Evolutionary conservation across 306 rosid species (phyloP).

Genomic region (Gastrolobium villosum): DNA sequence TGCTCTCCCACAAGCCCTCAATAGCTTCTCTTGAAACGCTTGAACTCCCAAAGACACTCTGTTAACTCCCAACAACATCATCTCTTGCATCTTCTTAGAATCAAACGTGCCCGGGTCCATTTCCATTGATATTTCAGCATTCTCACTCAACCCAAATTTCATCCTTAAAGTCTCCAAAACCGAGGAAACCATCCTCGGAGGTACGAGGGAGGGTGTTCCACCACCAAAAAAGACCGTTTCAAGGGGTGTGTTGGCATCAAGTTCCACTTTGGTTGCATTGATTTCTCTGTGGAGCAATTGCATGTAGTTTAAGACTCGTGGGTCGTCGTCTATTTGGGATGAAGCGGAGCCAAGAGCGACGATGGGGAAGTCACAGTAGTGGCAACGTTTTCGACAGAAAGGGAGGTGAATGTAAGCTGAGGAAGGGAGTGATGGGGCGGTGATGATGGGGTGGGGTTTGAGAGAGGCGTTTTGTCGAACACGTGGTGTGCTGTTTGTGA

Average conservation of each 20-base stretch:
- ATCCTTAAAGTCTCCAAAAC: conserved; percentile 64
- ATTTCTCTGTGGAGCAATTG: conserved; percentile 83
- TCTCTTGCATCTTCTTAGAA: conserved; percentile 63
- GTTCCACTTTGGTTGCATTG: conserved; percentile 59
- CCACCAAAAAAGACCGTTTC: conserved; percentile 91
- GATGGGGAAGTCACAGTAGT: conserved; percentile 93
- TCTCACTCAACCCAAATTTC: conserved; percentile 70
- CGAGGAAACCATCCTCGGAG: conserved; percentile 71
- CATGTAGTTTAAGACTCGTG: conserved; percentile 74
- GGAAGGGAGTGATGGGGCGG: conserved; percentile 51
- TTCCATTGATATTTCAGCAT: conserved; percentile 87
- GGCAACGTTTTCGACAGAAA: conserved; percentile 96
- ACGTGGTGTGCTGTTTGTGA: conserved; percentile 51
- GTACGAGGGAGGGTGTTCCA: conserved; percentile 92
- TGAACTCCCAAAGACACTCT: conserved; percentile 96
- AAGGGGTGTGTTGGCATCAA: conserved; percentile 57
- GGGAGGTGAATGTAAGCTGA: conserved; percentile 97
- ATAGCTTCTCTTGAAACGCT: conserved; percentile 85
- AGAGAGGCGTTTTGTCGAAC: conserved; percentile 79
- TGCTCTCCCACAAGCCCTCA: conserved; percentile 91
- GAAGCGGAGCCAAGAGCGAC: conserved; percentile 89
- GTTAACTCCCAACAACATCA: conserved; percentile 79
- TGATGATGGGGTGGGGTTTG: conserved; percentile 12
- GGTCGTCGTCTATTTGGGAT: conserved; percentile 64
- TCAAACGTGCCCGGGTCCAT: conserved; percentile 98